Base-by-base conservation (phyloP, 352 stramenopile genomes). In the Phytophthora melonis region DNA sequence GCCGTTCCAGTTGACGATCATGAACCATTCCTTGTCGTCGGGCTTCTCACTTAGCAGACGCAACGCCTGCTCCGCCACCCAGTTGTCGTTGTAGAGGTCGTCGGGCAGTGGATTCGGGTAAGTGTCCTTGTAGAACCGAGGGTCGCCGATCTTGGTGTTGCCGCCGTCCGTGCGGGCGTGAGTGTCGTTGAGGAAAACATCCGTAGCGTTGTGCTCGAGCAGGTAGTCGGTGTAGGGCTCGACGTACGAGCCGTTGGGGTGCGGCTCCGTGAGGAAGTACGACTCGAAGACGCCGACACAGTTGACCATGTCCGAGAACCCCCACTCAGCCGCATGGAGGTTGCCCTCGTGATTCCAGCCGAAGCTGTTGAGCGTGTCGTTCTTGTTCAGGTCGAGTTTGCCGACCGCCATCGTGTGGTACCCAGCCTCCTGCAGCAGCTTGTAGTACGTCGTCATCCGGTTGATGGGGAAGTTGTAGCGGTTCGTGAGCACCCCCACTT, bases 1-100 rank as follows among this genome's bases (percentile, higher is more conserved):
- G 14, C 74, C 74, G 53, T 81, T 81, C 70, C 74, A 81, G 62
- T 81, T 81, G 16, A 78, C 74, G 36, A 78, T 78, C 61, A 81
- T 66, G 21, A 81, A 81, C 70, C 70, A 81, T 32, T 68, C 60
- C 57, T 78, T 66, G 53, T 73, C 70, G 5, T 66, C 55, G 0
- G 74, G 74, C 19, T 58, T 66, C 27, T 78, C 45, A 3, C 21
- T 49, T 8, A 80, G 70, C 27, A 80, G 52, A 45, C 69, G 58
- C 10, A 80, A 7, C 0, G 74, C 74, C 18, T 80, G 63, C 1
- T 78, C 74, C 0, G 65, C 66, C 18, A 81, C 66, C 70, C 74
- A 81, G 23, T 78, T 78, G 61, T 78, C 65, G 34, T 78, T 78
- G 70, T 70, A 81, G 27, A 78, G 56, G 19, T 78, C 60, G 23